Conservation (phyloP, 495 filamentous ascomycete genomes). For the Penicillium nucicola region DNA sequence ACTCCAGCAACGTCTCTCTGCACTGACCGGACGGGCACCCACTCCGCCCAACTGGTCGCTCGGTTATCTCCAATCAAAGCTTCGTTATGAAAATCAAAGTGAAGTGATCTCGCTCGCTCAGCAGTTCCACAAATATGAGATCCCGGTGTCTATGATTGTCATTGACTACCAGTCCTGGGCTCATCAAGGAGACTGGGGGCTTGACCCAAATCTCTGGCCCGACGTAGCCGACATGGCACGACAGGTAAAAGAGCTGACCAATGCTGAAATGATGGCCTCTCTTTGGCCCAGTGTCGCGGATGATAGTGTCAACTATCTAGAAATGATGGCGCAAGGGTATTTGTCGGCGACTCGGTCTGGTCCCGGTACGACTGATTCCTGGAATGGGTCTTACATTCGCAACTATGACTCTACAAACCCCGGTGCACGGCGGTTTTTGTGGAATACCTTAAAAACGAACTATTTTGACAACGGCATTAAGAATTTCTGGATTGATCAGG, state of each 20-base stretch:
- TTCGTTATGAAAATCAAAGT: slow-evolving; percentile 32
- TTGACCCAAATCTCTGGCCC: slow-evolving; percentile 26
- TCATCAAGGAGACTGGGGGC: slow-evolving; percentile 32
- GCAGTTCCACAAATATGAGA: slow-evolving; percentile 14
- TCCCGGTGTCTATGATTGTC: slow-evolving; percentile 30
- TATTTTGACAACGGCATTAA: slow-evolving; percentile 28
- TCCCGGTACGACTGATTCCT: slow-evolving; percentile 27
- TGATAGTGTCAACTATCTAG: slow-evolving; percentile 25
- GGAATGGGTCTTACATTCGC: slow-evolving; percentile 30
- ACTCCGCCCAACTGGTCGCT: slow-evolving; percentile 27
- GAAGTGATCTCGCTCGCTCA: slow-evolving; percentile 24
- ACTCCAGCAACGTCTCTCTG: slow-evolving; percentile 24
- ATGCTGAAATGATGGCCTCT: slow-evolving; percentile 32
- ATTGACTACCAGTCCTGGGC: slow-evolving; percentile 36
- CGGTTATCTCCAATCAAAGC: slow-evolving; percentile 32
- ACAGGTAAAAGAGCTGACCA: slow-evolving; percentile 25
- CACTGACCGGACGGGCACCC: slow-evolving; percentile 24
- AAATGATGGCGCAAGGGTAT: slow-evolving; percentile 25
- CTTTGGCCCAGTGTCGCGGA: slow-evolving; percentile 33
- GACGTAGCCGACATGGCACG: slow-evolving; percentile 21
- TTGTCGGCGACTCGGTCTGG: slow-evolving; percentile 25
- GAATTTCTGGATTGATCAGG: slow-evolving; percentile 35
- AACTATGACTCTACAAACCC: slow-evolving; percentile 33
- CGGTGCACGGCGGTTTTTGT: slow-evolving; percentile 15
- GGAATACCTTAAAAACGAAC: slow-evolving; percentile 22